Base-by-base conservation (phyloP, 441 rosid genomes). In the Pelargonium citronellum region DNA sequence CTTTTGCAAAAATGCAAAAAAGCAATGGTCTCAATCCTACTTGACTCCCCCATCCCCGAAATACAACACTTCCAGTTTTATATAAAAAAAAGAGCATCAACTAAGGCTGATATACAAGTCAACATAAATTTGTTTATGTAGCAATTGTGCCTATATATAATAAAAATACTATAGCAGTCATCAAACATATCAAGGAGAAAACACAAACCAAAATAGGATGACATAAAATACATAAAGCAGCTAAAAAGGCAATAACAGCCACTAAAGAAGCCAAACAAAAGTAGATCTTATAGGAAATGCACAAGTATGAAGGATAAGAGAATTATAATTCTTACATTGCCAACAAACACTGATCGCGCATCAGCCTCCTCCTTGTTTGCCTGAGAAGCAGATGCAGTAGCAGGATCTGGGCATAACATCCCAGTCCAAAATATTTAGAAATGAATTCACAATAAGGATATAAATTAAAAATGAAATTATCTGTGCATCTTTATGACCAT, bases 321-420 rank as follows among this genome's bases (percentile, higher is more conserved):
- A 2, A 24, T 24, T 24, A 6, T 15, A 4, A 53, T 53, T 15
- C 60, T 15, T 9, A 53, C 60, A 53, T 53, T 53, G 22, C 61
- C 61, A 55, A 55, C 22, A 55, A 16, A 55, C 2, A 15, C 61
- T 6, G 22, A 55, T 55, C 61, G 22, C 24, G 22, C 61, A 55
- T 55, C 61, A 16, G 22, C 61, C 61, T 55, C 61, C 22, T 55
- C 61, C 61, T 55, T 55, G 20, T 55, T 55, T 55, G 60, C 60
- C 20, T 53, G 60, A 15, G 60, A n/a, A 53, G 60, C 60, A 53
- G 60, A 4, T 3, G 60, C 60, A 53, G 60, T 53, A 15, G 20
- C 60, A 4, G 60, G 60, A 53, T 53, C 60, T 53, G 60, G 20
- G 19, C 6, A 6, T 53, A 53, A 53, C 19, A 53, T 53, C 7